phyloP scores from a whole-genome alignment of 2,329 filamentous ascomycete species.

The Incumbomyces delicatus region DNA sequence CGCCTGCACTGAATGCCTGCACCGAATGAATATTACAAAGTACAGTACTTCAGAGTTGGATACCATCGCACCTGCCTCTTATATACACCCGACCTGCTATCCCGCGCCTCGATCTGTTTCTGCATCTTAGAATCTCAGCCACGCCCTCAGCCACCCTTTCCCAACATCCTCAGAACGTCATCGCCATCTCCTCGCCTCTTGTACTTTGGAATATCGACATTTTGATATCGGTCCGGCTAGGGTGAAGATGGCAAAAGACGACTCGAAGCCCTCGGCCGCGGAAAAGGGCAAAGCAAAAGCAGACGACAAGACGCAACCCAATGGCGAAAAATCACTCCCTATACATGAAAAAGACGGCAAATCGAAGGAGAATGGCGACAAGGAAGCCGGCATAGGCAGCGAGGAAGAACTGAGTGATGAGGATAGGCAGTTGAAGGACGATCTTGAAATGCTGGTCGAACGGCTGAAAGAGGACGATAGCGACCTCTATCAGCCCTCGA shows the following conservation, averaged over 20 bases:
- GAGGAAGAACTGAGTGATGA: constrained; percentile 92
- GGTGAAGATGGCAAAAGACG: constrained; percentile 75
- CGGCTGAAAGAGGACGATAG: constrained; percentile 84
- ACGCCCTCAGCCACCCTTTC: background rate
- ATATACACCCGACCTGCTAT: too few species aligned
- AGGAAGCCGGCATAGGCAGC: constrained; percentile 34
- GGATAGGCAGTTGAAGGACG: constrained; percentile 94
- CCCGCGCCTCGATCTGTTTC: too few species aligned
- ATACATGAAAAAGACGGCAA: constrained; percentile 60
- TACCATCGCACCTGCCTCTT: too few species aligned
- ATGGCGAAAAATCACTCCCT: constrained; percentile 44
- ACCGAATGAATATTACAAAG: too few species aligned
- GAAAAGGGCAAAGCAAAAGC: constrained; percentile 98
- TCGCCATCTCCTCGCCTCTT: too few species aligned
- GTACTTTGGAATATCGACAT: too few species aligned
- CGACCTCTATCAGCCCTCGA: constrained; percentile 78
- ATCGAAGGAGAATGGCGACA: constrained; percentile 60
- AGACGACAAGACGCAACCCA: constrained; percentile 53
- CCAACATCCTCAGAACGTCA: too few species aligned
- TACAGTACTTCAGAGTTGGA: too few species aligned
- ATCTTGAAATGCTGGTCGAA: constrained; percentile 97
- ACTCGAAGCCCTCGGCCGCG: constrained; percentile 69
- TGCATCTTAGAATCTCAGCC: background rate
- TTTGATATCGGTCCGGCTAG: too few species aligned
- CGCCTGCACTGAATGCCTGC: constrained; percentile 3